A percentile compares a stretch with the other conserved stretches of the same genome.
Evolutionary conservation across 2,329 filamentous ascomycete species (phyloP).

Genomic region (Sordariomycetes sp.): DNA sequence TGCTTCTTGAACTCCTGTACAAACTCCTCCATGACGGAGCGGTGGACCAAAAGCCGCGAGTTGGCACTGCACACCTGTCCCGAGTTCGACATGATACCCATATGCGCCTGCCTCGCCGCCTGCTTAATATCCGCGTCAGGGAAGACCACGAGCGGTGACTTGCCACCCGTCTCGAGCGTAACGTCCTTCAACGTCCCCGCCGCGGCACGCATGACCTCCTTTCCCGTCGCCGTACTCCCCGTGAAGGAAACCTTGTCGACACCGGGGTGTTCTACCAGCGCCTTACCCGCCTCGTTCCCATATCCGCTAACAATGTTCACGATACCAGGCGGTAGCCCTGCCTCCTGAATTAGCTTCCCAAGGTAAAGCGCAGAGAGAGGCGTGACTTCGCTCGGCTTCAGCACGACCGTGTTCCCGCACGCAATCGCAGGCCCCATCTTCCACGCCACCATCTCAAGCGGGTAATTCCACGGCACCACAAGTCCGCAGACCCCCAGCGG

Average conservation of each 20-base stretch:
- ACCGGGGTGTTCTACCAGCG: slow-evolving; percentile 47
- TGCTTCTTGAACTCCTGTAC: slow-evolving; percentile 45
- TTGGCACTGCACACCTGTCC: slow-evolving; percentile 49
- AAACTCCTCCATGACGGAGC: slow-evolving; percentile 43
- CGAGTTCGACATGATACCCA: slow-evolving; percentile 37
- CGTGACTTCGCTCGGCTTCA: slow-evolving; percentile 49
- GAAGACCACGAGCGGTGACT: slow-evolving; percentile 45
- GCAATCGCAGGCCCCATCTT: slow-evolving; percentile 42
- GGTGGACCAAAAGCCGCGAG: slow-evolving; percentile 45
- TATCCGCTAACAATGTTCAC: slow-evolving; percentile 59
- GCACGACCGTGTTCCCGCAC: slow-evolving; percentile 42
- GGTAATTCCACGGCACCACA: slow-evolving; percentile 77
- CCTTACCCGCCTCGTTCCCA: slow-evolving; percentile 48
- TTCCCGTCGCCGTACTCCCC: slow-evolving; percentile 53
- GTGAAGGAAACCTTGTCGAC: slow-evolving; percentile 66
- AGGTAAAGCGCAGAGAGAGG: slow-evolving; percentile 47
- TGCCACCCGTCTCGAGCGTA: slow-evolving; percentile 47
- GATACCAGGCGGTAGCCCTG: slow-evolving; percentile 61
- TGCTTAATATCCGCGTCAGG: slow-evolving; percentile 49
- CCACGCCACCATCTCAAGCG: slow-evolving; percentile 55
- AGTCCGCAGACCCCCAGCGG: slow-evolving; percentile 65
- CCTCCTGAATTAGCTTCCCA: slow-evolving; percentile 49
- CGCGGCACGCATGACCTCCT: slow-evolving; percentile 58
- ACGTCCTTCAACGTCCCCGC: slow-evolving; percentile 44
- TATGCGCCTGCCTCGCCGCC: slow-evolving; percentile 37